phyloP scores from a whole-genome alignment of 1,284 basidiomycete species.

The Coriolopsis trogii region DNA sequence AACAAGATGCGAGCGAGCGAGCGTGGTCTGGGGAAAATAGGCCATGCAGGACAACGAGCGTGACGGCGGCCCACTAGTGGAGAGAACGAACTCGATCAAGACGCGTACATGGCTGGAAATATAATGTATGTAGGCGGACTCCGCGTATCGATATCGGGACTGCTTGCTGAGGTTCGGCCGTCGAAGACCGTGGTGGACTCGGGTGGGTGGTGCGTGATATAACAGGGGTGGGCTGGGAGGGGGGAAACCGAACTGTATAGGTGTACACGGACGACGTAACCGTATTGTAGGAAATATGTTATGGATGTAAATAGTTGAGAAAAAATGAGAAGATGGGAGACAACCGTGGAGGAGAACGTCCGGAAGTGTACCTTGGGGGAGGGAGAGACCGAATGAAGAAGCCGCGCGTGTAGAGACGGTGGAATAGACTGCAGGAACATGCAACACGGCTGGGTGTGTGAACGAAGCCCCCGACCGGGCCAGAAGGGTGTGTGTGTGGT shows the following conservation, averaged over 20 bases:
- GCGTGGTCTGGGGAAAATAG: no score
- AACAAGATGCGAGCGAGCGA: background rate
- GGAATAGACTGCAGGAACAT: constrained; percentile 4
- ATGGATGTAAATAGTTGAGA: constrained; percentile 18
- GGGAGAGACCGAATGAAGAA: background rate
- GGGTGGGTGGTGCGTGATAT: background rate
- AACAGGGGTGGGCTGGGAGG: background rate
- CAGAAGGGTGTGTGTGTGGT: background rate
- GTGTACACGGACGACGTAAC: constrained; percentile 16
- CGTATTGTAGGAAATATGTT: constrained; percentile 22
- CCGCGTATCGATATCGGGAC: background rate
- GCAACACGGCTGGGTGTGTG: background rate
- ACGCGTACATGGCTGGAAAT: no score
- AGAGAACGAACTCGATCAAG: no score
- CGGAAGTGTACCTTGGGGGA: background rate
- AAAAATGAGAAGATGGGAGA: background rate
- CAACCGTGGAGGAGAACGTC: background rate
- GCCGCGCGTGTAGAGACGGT: constrained; percentile 8
- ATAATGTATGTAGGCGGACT: background rate
- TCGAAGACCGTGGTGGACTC: no score
- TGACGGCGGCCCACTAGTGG: no score
- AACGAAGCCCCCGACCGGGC: background rate
- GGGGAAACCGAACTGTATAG: no score
- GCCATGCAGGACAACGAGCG: no score
- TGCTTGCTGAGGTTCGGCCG: no score